phyloP scores from a whole-genome alignment of 73 alveolate species.

The Paramecium sexaurelia region DNA sequence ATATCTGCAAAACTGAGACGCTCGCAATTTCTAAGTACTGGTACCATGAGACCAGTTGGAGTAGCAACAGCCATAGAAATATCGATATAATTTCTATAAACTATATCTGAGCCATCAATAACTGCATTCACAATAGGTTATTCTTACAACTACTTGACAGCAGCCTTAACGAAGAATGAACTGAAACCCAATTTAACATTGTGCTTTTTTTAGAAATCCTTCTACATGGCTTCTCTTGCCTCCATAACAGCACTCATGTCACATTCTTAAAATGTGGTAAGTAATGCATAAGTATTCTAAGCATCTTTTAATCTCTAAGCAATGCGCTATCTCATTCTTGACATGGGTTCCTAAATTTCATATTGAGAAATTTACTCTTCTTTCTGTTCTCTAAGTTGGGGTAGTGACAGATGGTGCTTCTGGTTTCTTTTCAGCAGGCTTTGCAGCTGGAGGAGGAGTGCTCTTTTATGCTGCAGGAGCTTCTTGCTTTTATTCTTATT shows the following conservation, averaged over 20 bases:
- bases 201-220: constrained; percentile 86
- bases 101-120: constrained; percentile 90
- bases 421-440: constrained; percentile 63
- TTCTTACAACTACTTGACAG: constrained; percentile 71
- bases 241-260: constrained; percentile 92
- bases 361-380: constrained; percentile 59
- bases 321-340: constrained; percentile 87
- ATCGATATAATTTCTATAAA: constrained; percentile 89
- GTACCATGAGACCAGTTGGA: constrained; percentile 94
- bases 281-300: constrained; percentile 86
- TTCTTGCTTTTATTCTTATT: neutral
- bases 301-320: constrained; percentile 90
- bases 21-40: constrained; percentile 86
- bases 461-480: constrained; percentile 29
- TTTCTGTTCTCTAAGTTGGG: constrained; percentile 77
- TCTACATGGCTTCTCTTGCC: constrained; percentile 81
- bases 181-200: constrained; percentile 92
- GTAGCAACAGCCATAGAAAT: constrained; percentile 93
- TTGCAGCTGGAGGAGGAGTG: constrained; percentile 62
- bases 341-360: constrained; percentile 73
- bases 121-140: constrained; percentile 83
- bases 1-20: constrained; percentile 81
- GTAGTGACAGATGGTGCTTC: constrained; percentile 33
- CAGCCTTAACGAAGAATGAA: constrained; percentile 88
- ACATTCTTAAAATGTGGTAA: constrained; percentile 87